Evolutionary conservation across 345 rosid genomes (phyloP).

Genomic region (Carallia pectinifolia): DNA sequence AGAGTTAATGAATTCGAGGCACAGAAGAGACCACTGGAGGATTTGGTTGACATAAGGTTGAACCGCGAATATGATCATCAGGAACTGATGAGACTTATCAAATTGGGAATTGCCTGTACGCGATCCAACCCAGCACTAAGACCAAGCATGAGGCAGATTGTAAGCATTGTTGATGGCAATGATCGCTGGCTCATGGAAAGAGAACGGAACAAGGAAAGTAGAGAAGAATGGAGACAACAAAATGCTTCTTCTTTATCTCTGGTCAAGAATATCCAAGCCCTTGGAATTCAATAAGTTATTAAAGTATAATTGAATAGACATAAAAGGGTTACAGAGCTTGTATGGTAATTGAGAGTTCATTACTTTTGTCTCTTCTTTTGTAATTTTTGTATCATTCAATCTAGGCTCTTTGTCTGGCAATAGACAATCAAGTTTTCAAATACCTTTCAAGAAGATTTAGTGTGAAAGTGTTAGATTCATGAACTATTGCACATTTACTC

Average conservation of each 20-base stretch:
- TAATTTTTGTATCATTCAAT: slow-evolving; percentile 14
- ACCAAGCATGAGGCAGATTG: slow-evolving; percentile 81
- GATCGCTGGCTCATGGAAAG: slow-evolving; percentile 43
- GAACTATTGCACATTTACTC: neutral
- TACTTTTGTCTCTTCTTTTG: slow-evolving; percentile 8
- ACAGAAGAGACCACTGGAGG: slow-evolving; percentile 42
- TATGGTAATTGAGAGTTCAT: slow-evolving; percentile 2
- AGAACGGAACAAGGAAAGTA: slow-evolving; percentile 44
- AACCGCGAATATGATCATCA: slow-evolving; percentile 40
- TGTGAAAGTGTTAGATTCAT: neutral
- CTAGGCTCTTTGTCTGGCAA: slow-evolving; percentile 18
- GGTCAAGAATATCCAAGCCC: slow-evolving; percentile 72
- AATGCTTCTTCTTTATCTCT: slow-evolving; percentile 58
- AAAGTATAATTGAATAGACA: slow-evolving; percentile 2
- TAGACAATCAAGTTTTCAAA: slow-evolving; percentile 12
- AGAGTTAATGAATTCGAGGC: slow-evolving; percentile 52
- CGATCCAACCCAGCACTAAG: slow-evolving; percentile 64
- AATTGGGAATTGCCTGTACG: slow-evolving; percentile 79
- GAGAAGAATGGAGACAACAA: slow-evolving; percentile 59
- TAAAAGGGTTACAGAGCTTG: slow-evolving; percentile 4
- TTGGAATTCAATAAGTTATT: slow-evolving; percentile 67
- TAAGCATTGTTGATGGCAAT: slow-evolving; percentile 79
- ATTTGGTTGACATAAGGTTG: slow-evolving; percentile 58
- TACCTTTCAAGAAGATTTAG: slow-evolving; percentile 10
- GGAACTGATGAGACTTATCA: slow-evolving; percentile 54